Base-by-base conservation (phyloP, 164 flowering plant species). In the Echeveria elegans region DNA sequence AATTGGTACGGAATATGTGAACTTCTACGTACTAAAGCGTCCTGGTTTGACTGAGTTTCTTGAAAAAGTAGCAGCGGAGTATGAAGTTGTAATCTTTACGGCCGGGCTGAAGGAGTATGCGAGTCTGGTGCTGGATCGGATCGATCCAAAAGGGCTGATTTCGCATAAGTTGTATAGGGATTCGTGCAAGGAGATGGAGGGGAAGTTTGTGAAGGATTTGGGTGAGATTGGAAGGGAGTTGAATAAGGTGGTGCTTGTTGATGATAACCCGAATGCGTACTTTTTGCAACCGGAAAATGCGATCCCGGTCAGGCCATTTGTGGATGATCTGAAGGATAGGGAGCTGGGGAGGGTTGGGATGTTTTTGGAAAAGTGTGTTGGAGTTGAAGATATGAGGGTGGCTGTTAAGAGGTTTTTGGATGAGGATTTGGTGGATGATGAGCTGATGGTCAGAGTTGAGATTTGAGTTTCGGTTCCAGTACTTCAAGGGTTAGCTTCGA, bases 81-180 rank as follows among this genome's bases (percentile, higher is more conserved):
- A 70, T 63, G 96, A 90, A 78, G 72, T 90, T 32, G 93, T 85
- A 23, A 77, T 90, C 32, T 92, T 90, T 75, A 92, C 98, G 0
- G 98, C 97, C 0, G 98, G 91, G 26, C 65, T 88, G 70, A 79
- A 71, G 67, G 96, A 82, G 72, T 92, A 92, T 60, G 98, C 98
- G 0, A 79, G 88, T 15, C 77, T 82, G 47, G 93, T 90, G 37
- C 76, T 90, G 1, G 90, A 88, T 68, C 41, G 24, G 74, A 66
- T 92, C 0, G 98, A 92, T 64, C 43, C 56, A 26, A 78, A 71
- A 36, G 73, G 75, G 61, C 0, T 78, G 75, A 84, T 92, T 2
- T 75, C 86, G 1, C 84, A 92, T 71, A 64, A 93, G 65, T 73
- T 92, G 34, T 92, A 87, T 65, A 70, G 97, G 6, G 93, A 90